Evolutionary conservation across 768 basidiomycete genomes (phyloP), one percentile per base, ranked within the genome.

Genomic region (Amanita rubescens): DNA sequence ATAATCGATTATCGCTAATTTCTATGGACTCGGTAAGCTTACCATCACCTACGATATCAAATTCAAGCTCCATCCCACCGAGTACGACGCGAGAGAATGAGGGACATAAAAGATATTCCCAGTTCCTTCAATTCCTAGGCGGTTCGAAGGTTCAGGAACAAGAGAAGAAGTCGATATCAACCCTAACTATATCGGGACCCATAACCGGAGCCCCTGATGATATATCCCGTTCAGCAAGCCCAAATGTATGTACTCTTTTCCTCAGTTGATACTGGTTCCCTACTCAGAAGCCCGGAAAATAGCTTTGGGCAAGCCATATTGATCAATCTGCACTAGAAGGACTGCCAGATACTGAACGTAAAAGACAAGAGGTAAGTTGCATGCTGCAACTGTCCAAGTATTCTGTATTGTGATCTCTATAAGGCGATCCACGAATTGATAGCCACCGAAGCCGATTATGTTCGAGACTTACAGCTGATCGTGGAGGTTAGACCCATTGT

Each of bases 381-480:
- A 6, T 47, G 1, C 38, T 19, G 17, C 19, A 25, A n/a, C 27
- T 17, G 32, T 30, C 24, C 38, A 51, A 17, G 32, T 49, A 46
- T 24, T 17, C 10, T 17, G 27, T n/a, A n/a, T n/a, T 55, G 38
- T 6, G 46, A 50, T 50, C 8, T 20, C 8, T 17, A 41, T 49
- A 58, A 88, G 84, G 87, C 90, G 0, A 95, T 96, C 49, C 98
- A 97, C 59, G 95, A 99, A 69, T 76, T 98, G 49, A 95, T 98
- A 59, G 78, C 78, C 5, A 98, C 95, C 0, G 95, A 99, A 66
- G 78, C 75, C 7, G 81, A 88, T 0, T 99, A 96, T 62, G 92
- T 97, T 42, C 79, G 92, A 20, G 90, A 94, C 65, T 67, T 97
- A 25, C 95, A 99, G 62, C 76, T 95, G 30, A 84, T 94, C 56